Percentiles rank a stretch among this genome's conserved stretches.
These are phyloP conservation scores for Aquilaria malaccensis DNA, from an alignment of 345 rosid species.

Conservation along the genomic window DNA sequence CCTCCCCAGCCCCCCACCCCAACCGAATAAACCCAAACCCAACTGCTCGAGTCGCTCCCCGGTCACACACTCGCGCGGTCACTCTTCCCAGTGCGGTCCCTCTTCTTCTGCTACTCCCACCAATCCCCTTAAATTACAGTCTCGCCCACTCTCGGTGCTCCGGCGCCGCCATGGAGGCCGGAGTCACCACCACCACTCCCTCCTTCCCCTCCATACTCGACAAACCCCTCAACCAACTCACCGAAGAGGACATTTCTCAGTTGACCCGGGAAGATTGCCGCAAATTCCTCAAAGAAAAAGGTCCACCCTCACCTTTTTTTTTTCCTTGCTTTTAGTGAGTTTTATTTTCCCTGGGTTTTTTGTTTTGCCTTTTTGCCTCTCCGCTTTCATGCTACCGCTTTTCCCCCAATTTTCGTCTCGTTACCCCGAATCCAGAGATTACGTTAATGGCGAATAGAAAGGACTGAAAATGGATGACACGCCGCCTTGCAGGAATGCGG, in stretches of 20 bases:
- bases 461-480: conserved; percentile 23
- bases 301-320: conserved; percentile 16
- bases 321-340: neutral
- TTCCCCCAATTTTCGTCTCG: conserved; percentile 23
- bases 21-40: neutral
- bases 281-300: conserved; percentile 84
- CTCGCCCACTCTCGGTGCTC: conserved; percentile 29
- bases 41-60: no score
- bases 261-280: conserved; percentile 96
- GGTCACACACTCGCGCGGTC: conserved; percentile 3
- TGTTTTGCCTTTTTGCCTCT: conserved; percentile 1
- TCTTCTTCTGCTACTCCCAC: conserved; percentile 13
- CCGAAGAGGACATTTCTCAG: conserved; percentile 97
- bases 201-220: conserved; percentile 61
- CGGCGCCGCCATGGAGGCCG: conserved; percentile 34
- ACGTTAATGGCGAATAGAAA: neutral
- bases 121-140: conserved; percentile 18
- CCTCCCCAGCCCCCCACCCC: conserved; percentile 13
- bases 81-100: conserved; percentile 7
- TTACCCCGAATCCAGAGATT: conserved; percentile 13
- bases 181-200: conserved; percentile 20
- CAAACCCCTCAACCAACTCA: conserved; percentile 70
- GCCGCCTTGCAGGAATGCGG: conserved; percentile 82
- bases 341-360: no score
- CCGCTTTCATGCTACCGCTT: conserved; percentile 21